phyloP scores from a whole-genome alignment of 768 basidiomycete genomes.

The Hygrophoropsis aurantiaca region DNA sequence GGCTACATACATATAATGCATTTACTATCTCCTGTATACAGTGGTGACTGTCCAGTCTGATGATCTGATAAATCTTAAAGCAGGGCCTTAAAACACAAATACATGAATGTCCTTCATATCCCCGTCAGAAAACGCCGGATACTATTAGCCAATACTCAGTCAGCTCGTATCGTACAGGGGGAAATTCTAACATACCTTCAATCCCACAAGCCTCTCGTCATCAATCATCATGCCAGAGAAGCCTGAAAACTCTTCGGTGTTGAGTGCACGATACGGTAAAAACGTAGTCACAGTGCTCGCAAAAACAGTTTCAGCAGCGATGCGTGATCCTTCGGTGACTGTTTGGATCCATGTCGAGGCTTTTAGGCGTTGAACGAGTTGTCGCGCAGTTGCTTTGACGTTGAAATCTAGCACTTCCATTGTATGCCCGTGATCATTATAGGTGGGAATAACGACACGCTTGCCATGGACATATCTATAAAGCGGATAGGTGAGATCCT shows the following conservation, averaged over 20 bases:
- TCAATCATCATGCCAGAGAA: constrained; percentile 45
- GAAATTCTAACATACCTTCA: constrained; percentile 32
- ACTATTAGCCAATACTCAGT: constrained; percentile 6
- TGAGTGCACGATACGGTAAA: constrained; percentile 30
- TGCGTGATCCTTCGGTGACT: too few species aligned
- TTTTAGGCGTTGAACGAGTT: too few species aligned
- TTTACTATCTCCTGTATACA: too few species aligned
- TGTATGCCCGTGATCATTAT: constrained; percentile 5
- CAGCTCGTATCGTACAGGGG: background rate
- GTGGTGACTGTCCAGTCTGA: too few species aligned
- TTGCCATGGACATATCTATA: constrained; percentile 43
- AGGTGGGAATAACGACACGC: constrained; percentile 30
- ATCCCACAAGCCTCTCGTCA: constrained; percentile 38
- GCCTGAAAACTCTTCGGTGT: constrained; percentile 19
- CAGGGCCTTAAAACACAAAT: constrained; percentile 28
- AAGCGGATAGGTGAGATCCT: too few species aligned
- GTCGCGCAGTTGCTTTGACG: constrained; percentile 8
- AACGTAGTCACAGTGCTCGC: constrained; percentile 19
- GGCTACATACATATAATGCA: too few species aligned
- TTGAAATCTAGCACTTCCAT: constrained; percentile 34
- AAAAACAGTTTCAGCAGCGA: constrained; percentile 22
- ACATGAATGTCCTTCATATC: constrained; percentile 35
- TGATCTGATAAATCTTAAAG: too few species aligned
- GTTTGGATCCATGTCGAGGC: too few species aligned
- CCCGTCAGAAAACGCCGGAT: constrained; percentile 25